phyloP scores from a whole-genome alignment of 306 rosid species.

The Gynostemma pentaphyllum region DNA sequence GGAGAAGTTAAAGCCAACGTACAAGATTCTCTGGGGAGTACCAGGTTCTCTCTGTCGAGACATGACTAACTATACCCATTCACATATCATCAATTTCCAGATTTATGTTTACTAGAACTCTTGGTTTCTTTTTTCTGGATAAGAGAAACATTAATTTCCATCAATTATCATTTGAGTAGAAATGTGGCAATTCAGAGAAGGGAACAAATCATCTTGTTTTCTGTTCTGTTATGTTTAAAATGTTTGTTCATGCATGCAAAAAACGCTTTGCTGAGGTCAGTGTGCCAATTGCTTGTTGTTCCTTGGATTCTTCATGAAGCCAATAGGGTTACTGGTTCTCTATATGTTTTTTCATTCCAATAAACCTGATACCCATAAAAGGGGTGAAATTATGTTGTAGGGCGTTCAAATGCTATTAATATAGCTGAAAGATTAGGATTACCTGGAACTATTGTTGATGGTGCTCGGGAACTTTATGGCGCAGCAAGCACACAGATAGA shows the following conservation, averaged over 20 bases:
- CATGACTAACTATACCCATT: slow-evolving; percentile 3
- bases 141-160: neutral
- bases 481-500: slow-evolving; percentile 91
- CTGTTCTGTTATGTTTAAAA: no score
- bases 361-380: neutral
- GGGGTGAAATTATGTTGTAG: slow-evolving; percentile 24
- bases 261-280: neutral
- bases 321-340: no score
- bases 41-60: slow-evolving; percentile 47
- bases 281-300: neutral
- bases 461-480: slow-evolving; percentile 74
- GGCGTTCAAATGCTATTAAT: slow-evolving; percentile 90
- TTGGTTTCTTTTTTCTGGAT: neutral
- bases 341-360: neutral
- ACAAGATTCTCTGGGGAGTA: slow-evolving; percentile 90
- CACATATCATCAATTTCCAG: neutral
- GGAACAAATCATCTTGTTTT: no score
- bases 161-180: no score
- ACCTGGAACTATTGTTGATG: slow-evolving; percentile 46
- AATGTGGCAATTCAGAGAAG: no score
- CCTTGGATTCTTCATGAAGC: neutral
- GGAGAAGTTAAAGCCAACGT: slow-evolving; percentile 86
- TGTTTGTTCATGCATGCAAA: neutral
- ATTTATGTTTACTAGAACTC: neutral
- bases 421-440: slow-evolving; percentile 86